A percentile compares a stretch with the other conserved stretches of the same genome.
Conservation (phyloP, 306 rosid species). For the Senna siamea region DNA sequence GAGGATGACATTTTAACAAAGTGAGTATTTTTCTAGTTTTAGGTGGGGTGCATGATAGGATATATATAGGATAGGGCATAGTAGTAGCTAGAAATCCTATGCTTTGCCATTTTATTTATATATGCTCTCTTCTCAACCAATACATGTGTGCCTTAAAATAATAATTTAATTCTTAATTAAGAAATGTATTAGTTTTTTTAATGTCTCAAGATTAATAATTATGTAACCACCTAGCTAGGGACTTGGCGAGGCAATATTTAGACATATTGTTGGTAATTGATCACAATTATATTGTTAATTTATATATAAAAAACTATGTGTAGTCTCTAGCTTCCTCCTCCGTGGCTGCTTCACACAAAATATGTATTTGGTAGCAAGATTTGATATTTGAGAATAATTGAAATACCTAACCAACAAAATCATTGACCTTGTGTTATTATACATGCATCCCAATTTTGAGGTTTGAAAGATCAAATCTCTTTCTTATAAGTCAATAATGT, state of each 20-base stretch:
- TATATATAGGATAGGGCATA: slow-evolving; percentile 21
- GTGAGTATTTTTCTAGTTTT: slow-evolving; percentile 36
- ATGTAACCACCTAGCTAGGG: slow-evolving; percentile 38
- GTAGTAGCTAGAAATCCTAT: background rate
- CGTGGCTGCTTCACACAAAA: background rate
- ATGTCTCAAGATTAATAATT: slow-evolving; percentile 13
- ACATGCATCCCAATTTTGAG: slow-evolving; percentile 28
- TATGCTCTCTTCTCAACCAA: slow-evolving; percentile 42
- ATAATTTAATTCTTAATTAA: background rate
- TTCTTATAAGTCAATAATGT: slow-evolving; percentile 43
- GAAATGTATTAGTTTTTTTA: too few relatives aligned
- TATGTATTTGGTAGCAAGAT: background rate
- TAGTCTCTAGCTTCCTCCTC: too few relatives aligned
- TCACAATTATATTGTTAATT: background rate
- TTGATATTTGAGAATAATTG: slow-evolving; percentile 32
- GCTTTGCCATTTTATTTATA: slow-evolving; percentile 37
- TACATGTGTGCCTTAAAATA: slow-evolving; percentile 46
- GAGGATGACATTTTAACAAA: slow-evolving; percentile 69
- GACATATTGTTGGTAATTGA: slow-evolving; percentile 8
- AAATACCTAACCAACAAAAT: slow-evolving; percentile 44
- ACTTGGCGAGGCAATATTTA: slow-evolving; percentile 29
- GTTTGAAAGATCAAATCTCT: background rate
- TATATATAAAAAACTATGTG: background rate
- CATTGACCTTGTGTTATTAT: slow-evolving; percentile 42
- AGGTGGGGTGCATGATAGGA: slow-evolving; percentile 65